Evolutionary conservation across 352 stramenopile species (phyloP).

Genomic region (Pythium utonaiense): DNA sequence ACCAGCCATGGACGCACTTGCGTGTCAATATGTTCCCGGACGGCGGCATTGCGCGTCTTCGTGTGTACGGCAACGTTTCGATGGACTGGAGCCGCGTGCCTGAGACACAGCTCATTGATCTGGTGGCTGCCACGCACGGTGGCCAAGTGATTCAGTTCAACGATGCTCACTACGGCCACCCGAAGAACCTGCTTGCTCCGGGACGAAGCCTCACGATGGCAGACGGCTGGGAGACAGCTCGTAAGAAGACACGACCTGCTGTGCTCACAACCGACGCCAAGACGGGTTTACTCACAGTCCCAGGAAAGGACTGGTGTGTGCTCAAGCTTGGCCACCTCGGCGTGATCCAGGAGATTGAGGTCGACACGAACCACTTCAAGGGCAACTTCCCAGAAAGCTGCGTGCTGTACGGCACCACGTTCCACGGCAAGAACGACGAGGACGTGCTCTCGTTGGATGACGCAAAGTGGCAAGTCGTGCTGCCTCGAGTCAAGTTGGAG

Average conservation of each 20-base stretch:
- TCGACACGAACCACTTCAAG: slow-evolving; percentile 95
- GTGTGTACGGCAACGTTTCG: slow-evolving; percentile 70
- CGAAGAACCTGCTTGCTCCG: slow-evolving; percentile 89
- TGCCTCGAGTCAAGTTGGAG: slow-evolving; percentile 84
- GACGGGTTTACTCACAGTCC: slow-evolving; percentile 54
- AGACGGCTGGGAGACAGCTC: slow-evolving; percentile 93
- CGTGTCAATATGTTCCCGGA: slow-evolving; percentile 93
- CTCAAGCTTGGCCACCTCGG: slow-evolving; percentile 85
- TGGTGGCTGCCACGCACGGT: slow-evolving; percentile 83
- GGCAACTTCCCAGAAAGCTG: slow-evolving; percentile 94
- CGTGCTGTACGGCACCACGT: slow-evolving; percentile 68
- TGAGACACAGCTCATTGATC: slow-evolving; percentile 61
- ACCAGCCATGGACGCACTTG: slow-evolving; percentile 81
- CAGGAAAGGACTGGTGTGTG: slow-evolving; percentile 90
- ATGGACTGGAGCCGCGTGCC: slow-evolving; percentile 60
- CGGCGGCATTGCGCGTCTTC: slow-evolving; percentile 89
- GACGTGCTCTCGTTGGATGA: slow-evolving; percentile 37
- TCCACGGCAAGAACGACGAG: slow-evolving; percentile 31
- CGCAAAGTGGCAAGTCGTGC: slow-evolving; percentile 79
- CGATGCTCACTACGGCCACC: slow-evolving; percentile 93
- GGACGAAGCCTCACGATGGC: slow-evolving; percentile 90
- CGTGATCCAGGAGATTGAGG: slow-evolving; percentile 63
- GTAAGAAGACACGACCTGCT: slow-evolving; percentile 82
- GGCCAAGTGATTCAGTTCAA: slow-evolving; percentile 88
- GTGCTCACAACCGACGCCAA: slow-evolving; percentile 49